Evolutionary conservation across 768 basidiomycete species (phyloP).

Genomic region (Calocera cornea): DNA sequence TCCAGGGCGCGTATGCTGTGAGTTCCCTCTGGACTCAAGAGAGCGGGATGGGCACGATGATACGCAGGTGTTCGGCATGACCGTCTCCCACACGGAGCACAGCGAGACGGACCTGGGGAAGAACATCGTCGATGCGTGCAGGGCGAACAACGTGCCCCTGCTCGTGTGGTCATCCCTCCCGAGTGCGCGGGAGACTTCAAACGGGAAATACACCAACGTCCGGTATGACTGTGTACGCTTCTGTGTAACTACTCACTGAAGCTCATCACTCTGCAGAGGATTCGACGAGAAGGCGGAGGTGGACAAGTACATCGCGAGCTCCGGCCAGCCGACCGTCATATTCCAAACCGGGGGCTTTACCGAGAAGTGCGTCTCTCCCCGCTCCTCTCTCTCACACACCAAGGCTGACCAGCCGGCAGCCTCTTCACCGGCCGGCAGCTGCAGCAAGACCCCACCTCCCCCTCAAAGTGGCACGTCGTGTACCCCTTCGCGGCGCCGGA

Average conservation of each 20-base stretch:
- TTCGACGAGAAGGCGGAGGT: too few species aligned
- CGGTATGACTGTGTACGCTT: too few species aligned
- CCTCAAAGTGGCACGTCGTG: not conserved
- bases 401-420: not conserved
- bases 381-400: not conserved
- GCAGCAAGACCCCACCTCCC: not conserved
- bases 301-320: too few species aligned
- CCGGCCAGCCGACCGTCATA: too few species aligned
- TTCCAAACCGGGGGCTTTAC: too few species aligned
- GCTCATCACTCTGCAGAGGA: too few species aligned
- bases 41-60: not conserved
- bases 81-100: not conserved
- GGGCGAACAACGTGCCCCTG: not conserved
- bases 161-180: not conserved
- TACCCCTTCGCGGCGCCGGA: not conserved
- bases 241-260: too few species aligned
- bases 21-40: not conserved
- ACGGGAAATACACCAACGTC: not conserved
- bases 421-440: not conserved
- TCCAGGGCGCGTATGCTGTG: not conserved
- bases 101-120: not conserved
- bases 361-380: too few species aligned
- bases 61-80: not conserved
- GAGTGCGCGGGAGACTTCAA: not conserved
- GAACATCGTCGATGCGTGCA: slow-evolving; percentile 2